Percentiles rank a stretch among this genome's conserved stretches.
Conservation (phyloP, 371 early-diverging fungal species). For the Cokeromyces recurvatus region DNA sequence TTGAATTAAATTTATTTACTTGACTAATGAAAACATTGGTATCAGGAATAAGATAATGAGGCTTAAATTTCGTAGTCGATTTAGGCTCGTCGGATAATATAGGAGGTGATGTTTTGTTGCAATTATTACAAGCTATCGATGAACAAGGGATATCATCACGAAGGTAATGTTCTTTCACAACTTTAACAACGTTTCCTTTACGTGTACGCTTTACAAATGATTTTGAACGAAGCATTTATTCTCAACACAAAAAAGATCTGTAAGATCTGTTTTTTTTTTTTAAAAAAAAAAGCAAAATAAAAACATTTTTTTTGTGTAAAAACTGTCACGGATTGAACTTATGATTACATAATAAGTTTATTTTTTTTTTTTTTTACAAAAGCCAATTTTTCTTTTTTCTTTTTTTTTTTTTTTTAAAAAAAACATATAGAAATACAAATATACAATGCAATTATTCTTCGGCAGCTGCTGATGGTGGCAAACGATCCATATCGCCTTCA, state of each 20-base stretch:
- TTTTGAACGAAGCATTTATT: constrained; percentile 61
- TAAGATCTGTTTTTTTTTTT: too few relatives aligned
- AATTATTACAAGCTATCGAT: constrained; percentile 52
- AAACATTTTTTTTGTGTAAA: too few relatives aligned
- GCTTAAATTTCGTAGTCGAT: constrained; percentile 38
- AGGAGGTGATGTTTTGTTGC: constrained; percentile 43
- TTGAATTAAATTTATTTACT: constrained; percentile 30
- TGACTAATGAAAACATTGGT: constrained; percentile 95
- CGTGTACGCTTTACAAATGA: constrained; percentile 75
- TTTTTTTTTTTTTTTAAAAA: too few relatives aligned
- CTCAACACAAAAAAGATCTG: too few relatives aligned
- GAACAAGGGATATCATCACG: constrained; percentile 94
- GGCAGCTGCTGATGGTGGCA: constrained; percentile 7
- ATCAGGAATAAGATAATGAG: constrained; percentile 88
- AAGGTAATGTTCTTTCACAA: constrained; percentile 95
- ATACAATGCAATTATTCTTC: too few relatives aligned
- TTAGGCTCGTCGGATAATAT: constrained; percentile 44
- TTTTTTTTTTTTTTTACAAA: too few relatives aligned
- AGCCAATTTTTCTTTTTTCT: too few relatives aligned
- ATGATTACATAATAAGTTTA: too few relatives aligned
- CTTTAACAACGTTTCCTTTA: constrained; percentile 86
- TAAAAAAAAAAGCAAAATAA: too few relatives aligned
- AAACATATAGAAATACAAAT: too few relatives aligned
- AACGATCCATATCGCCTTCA: constrained; percentile 62
- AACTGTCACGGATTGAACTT: too few relatives aligned